Conservation (phyloP, 176 grass and related monocot species). For the Phyllostachys edulis region DNA sequence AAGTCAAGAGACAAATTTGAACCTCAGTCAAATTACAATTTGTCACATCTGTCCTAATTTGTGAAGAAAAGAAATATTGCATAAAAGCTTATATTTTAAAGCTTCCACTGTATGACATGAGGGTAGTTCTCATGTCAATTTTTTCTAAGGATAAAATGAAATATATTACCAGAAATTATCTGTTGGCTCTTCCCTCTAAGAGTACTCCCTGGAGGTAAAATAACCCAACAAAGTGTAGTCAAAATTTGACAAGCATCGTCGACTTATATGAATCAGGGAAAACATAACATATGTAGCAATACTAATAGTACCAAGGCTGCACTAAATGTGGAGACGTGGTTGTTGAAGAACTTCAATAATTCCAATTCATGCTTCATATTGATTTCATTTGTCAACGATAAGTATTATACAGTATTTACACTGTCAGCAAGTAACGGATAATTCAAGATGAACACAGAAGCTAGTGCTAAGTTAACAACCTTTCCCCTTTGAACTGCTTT, state of each 20-base stretch:
- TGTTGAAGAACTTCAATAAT: neutral
- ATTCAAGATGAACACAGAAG: too few species aligned
- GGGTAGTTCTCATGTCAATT: neutral
- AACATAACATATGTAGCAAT: neutral
- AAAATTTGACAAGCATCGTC: neutral
- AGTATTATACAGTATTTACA: neutral
- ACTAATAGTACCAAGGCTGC: neutral
- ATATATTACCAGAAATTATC: neutral
- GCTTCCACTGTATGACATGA: neutral
- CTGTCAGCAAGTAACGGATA: too few species aligned
- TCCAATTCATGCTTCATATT: constrained; percentile 9
- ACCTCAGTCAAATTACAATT: neutral
- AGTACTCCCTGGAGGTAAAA: too few species aligned
- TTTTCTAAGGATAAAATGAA: neutral
- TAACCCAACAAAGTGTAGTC: neutral
- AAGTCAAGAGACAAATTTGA: neutral
- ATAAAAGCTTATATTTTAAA: neutral
- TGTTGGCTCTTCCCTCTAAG: neutral
- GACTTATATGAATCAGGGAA: neutral
- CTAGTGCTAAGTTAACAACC: too few species aligned
- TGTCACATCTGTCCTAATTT: neutral
- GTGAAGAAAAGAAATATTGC: neutral
- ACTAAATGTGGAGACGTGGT: neutral
- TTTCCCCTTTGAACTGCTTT: neutral
- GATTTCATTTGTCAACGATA: neutral